Conservation (phyloP, 2,329 filamentous ascomycete species). For the Myotisia sp. region DNA sequence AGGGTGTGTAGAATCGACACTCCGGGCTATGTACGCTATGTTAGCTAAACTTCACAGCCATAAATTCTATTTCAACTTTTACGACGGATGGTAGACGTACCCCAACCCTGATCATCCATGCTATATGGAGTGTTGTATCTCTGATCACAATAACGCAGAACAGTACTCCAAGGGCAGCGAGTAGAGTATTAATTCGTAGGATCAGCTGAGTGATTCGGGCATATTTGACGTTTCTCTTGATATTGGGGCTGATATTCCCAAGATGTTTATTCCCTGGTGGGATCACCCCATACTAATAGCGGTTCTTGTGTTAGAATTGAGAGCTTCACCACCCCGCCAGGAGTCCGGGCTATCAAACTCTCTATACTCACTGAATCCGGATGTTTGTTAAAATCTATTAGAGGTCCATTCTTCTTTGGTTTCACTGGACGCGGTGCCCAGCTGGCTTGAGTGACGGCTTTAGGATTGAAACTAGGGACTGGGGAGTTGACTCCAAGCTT, state of each 20-base stretch:
- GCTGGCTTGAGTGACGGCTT: conserved; percentile 68
- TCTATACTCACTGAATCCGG: conserved; percentile 53
- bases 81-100: conserved; percentile 38
- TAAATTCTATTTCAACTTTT: not conserved
- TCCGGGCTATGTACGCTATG: conserved; percentile 49
- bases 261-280: conserved; percentile 47
- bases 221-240: conserved; percentile 57
- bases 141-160: conserved; percentile 65
- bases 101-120: conserved; percentile 63
- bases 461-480: conserved; percentile 62
- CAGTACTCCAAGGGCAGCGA: conserved; percentile 57
- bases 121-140: conserved; percentile 47
- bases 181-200: conserved; percentile 51
- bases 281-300: conserved; percentile 36
- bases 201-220: conserved; percentile 54
- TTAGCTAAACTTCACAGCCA: conserved; percentile 5
- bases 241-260: conserved; percentile 52
- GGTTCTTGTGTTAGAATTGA: conserved; percentile 5
- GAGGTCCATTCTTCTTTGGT: conserved; percentile 56
- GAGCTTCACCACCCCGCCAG: too few relatives aligned
- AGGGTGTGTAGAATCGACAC: conserved; percentile 55
- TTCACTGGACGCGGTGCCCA: conserved; percentile 47
- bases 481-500: conserved; percentile 39
- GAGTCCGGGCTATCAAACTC: not conserved
- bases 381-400: conserved; percentile 71